Base-by-base conservation (phyloP, 768 basidiomycete genomes). In the Lactarius trivialis region DNA sequence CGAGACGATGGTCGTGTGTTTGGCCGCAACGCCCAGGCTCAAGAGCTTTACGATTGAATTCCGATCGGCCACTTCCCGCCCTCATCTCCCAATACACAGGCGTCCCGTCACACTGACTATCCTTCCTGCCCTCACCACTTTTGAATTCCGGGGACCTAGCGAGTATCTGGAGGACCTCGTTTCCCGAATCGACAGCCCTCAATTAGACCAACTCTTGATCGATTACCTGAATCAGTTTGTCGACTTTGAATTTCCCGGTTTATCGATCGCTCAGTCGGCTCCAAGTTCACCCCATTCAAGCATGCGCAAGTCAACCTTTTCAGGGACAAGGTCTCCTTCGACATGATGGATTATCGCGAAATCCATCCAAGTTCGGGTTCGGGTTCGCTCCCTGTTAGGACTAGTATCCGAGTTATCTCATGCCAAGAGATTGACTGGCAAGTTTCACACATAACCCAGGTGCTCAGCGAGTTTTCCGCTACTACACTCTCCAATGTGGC, bases 251-350 rank as follows among this genome's bases (percentile, higher is more conserved):
- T 28, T 3, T 11, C 50, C 15, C 19, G 9, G 14, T 52, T 52
- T 8, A 9, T 32, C 7, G 11, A n/a, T 17, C 50, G 28, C 7
- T 30, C 50, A 28, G 1, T 32, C 8, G 15, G 50, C n/a, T 28
- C 21, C 21, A n/a, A 45, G 21, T 6, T 45, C 12, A 24, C n/a
- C 21, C 21, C 1, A 24, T 12, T 14, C 4, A 45, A 4, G 4
- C 43, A 45, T 24, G 21, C 43, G 11, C 0, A 4, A 21, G 9
- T 45, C 14, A 24, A 0, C 3, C 11, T 45, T 24, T 21, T 0
- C 19, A 1, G 19, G 3, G 2, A 2, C 4, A 0, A 0, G 2
- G 43, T 45, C 21, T 4, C 21, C n/a, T 45, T 45, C 43, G 8
- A 45, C 11, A 21, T 7, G 19, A 9, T 19, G 3, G 30, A 30